phyloP scores from a whole-genome alignment of 2,329 filamentous ascomycete genomes.

The Emmonsia crescens region DNA sequence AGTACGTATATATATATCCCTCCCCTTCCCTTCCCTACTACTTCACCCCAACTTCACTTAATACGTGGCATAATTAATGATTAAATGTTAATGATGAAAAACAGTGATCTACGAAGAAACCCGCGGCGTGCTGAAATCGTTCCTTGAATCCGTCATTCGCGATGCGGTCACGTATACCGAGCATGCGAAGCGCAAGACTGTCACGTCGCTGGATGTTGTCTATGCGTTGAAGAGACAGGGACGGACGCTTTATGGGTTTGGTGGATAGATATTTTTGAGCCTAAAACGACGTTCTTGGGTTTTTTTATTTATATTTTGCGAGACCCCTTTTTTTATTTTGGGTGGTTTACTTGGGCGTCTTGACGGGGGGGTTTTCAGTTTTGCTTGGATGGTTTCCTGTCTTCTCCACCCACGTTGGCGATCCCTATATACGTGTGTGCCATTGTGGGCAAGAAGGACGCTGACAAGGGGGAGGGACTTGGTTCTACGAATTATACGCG shows the following conservation, averaged over 20 bases:
- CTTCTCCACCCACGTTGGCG: too few species aligned
- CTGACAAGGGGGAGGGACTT: too few species aligned
- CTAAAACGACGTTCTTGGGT: too few species aligned
- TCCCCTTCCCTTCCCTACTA: too few species aligned
- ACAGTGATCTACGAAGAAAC: slow-evolving; percentile 76
- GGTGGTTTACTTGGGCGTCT: neutral
- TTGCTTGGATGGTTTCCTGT: too few species aligned
- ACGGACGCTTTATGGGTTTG: slow-evolving; percentile 77
- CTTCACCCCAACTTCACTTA: too few species aligned
- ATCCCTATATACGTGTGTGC: too few species aligned
- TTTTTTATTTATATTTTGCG: neutral
- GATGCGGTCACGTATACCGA: slow-evolving; percentile 73
- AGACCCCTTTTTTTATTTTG: neutral
- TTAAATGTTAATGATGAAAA: too few species aligned
- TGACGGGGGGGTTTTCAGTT: neutral
- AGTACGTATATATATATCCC: too few species aligned
- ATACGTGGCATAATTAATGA: too few species aligned
- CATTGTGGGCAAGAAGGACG: too few species aligned
- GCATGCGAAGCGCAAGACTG: slow-evolving; percentile 61
- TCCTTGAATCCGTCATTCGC: slow-evolving; percentile 71
- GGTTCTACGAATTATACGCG: too few species aligned
- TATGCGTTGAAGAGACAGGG: slow-evolving; percentile 55
- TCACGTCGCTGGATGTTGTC: slow-evolving; percentile 50
- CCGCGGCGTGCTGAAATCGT: slow-evolving; percentile 71
- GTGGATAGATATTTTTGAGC: slow-evolving; percentile 58